Evolutionary conservation across 2,329 filamentous ascomycete genomes (phyloP).

Genomic region (Penicillium sp.): DNA sequence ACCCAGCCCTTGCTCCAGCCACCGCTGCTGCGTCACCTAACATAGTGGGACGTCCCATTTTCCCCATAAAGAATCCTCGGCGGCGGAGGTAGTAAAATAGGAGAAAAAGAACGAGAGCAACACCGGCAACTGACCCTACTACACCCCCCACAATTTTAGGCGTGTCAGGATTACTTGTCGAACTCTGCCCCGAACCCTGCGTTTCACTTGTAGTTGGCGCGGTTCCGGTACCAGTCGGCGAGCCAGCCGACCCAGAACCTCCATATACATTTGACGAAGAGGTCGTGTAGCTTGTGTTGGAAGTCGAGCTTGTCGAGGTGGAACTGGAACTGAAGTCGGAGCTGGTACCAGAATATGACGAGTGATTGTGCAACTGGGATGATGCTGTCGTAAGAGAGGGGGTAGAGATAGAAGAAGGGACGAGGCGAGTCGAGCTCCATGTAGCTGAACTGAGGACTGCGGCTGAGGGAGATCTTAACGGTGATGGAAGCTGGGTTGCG

Average conservation of each 20-base stretch:
- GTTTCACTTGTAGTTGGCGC: conserved; percentile 11
- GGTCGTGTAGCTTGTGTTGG: neutral
- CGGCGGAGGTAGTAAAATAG: conserved; percentile 43
- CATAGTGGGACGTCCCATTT: conserved; percentile 23
- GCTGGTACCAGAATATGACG: neutral
- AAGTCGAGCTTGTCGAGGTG: neutral
- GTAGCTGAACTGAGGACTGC: conserved; percentile 8
- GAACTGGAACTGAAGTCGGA: neutral
- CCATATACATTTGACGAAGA: neutral
- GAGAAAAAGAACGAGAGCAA: conserved; percentile 48
- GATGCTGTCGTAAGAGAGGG: neutral
- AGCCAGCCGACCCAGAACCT: conserved; percentile 6
- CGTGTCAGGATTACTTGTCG: conserved; percentile 37
- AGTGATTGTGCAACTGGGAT: neutral
- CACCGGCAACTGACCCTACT: conserved; percentile 60
- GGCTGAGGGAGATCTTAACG: conserved; percentile 6
- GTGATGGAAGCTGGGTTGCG: conserved; percentile 2
- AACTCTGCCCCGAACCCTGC: conserved; percentile 12
- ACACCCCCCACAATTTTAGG: conserved; percentile 60
- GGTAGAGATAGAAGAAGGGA: neutral
- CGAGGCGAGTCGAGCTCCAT: conserved; percentile 14
- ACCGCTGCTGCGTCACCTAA: conserved; percentile 19
- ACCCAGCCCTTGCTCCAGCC: conserved; percentile 9
- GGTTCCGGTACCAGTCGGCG: conserved; percentile 5
- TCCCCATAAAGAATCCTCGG: conserved; percentile 45